Evolutionary conservation across 164 flowering plant genomes (phyloP), one percentile per base, ranked within the genome.

Genomic region (Macadamia tetraphylla): DNA sequence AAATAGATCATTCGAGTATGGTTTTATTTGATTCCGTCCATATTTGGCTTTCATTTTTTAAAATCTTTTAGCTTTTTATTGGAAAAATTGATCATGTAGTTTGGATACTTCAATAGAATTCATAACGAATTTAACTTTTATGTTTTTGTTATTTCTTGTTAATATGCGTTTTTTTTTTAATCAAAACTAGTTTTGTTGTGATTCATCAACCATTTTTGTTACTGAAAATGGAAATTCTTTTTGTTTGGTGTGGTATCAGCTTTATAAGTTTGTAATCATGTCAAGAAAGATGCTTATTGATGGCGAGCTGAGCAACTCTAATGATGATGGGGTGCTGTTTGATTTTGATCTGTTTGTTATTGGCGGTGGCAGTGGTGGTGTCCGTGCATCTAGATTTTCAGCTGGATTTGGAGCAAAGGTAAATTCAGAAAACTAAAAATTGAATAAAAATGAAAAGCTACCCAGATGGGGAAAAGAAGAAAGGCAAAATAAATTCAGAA

Each of bases 311-410:
- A 62, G 58, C 30, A 58, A 72, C 29, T 9, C 80, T 6, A 75
- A 65, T 56, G 83, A 62, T 60, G 85, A 70, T 29, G 83, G 70
- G 58, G 65, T 70, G 15, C 80, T 83, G 29, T 91, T 73, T 63
- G 98, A 92, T 62, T 94, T 82, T 61, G 98, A 94, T 78, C 79
- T 94, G 73, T 94, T 92, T 77, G 95, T 90, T n/a, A 92, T 92
- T 70, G 97, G 98, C 9, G 97, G 97, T 61, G 98, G 98, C 3
- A 92, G 96, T 67, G 98, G 98, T 3, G 98, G 98, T 35, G 98
- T 94, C 75, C 91, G 97, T 57, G 98, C 97, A 15, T 63, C 94
- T 44, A 84, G 98, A 62, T 85, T 90, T 73, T 80, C 98, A 11
- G 89, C 98, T 76, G 88, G 82, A 63, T 73, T 62, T 58, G 98